Evolutionary conservation across 2,329 filamentous ascomycete genomes (phyloP).

Genomic region (Escovopsis sp.): DNA sequence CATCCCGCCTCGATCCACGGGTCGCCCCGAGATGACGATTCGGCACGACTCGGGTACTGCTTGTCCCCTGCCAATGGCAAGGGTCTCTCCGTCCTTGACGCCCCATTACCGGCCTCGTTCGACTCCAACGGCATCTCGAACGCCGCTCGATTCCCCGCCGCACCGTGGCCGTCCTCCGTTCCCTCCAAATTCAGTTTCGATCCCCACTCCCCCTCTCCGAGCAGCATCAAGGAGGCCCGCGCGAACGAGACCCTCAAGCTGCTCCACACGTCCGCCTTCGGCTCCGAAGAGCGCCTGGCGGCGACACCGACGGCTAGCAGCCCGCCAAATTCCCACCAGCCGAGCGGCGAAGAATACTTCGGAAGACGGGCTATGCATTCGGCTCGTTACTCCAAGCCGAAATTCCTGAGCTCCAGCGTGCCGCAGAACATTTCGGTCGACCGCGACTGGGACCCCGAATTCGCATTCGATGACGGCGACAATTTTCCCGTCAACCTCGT

Average conservation of each 20-base stretch:
- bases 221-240: conserved; percentile 41
- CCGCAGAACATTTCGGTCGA: conserved; percentile 48
- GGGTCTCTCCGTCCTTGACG: conserved; percentile 78
- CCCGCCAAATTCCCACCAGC: conserved; percentile 36
- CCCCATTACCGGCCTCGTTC: conserved; percentile 83
- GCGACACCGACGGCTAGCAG: conserved; percentile 30
- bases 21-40: conserved; percentile 60
- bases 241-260: conserved; percentile 50
- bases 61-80: conserved; percentile 61
- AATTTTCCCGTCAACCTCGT: conserved; percentile 42
- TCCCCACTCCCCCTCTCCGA: conserved; percentile 62
- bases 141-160: conserved; percentile 61
- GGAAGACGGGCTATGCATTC: conserved; percentile 58
- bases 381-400: conserved; percentile 50
- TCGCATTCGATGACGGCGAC: conserved; percentile 61
- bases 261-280: conserved; percentile 52
- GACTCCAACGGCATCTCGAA: conserved; percentile 92
- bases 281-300: conserved; percentile 50
- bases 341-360: conserved; percentile 43
- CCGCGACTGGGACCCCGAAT: conserved; percentile 49
- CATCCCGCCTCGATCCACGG: conserved; percentile 52
- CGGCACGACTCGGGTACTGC: conserved; percentile 47
- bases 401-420: conserved; percentile 52
- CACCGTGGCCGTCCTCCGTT: conserved; percentile 81
- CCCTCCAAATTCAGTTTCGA: conserved; percentile 85